Evolutionary conservation across 2,329 filamentous ascomycete species (phyloP).

Genomic region (Aspergillus sp.): DNA sequence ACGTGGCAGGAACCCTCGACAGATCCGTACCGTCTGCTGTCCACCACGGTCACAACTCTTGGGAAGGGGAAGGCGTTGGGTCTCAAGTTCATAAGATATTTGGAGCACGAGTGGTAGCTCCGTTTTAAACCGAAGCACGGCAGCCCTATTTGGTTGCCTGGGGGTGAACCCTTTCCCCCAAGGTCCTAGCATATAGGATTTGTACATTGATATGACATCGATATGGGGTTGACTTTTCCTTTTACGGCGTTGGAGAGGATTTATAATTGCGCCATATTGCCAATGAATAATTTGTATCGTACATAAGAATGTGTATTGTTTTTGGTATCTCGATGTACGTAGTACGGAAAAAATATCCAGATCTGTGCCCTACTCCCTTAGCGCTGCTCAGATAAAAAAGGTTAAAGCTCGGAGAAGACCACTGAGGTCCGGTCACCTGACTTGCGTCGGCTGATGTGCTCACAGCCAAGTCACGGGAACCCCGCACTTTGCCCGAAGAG

Average conservation of each 20-base stretch:
- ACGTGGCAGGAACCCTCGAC: background rate
- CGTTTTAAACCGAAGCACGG: background rate
- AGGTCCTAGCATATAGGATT: constrained; percentile 19
- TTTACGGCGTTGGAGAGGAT: constrained; percentile 7
- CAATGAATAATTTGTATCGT: background rate
- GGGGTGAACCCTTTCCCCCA: constrained; percentile 4
- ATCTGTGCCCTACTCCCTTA: background rate
- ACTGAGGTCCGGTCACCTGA: constrained; percentile 16
- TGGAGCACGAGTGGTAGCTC: background rate
- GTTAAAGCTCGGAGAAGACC: background rate
- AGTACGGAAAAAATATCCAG: background rate
- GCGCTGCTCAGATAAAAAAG: background rate
- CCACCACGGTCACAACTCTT: background rate
- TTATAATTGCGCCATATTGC: background rate
- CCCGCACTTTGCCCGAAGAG: constrained; percentile 25
- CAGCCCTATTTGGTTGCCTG: constrained; percentile 9
- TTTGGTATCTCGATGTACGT: background rate
- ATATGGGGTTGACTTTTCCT: constrained; percentile 18
- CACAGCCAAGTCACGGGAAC: constrained; percentile 28
- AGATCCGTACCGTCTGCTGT: background rate
- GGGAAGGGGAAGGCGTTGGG: constrained; percentile 12
- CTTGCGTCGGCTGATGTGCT: constrained; percentile 28
- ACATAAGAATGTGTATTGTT: background rate
- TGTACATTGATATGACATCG: constrained; percentile 26
- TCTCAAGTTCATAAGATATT: background rate